Percentiles rank a stretch among this genome's conserved stretches.
phyloP scores from a whole-genome alignment of 345 rosid species.

The Bretschneidera sinensis region DNA sequence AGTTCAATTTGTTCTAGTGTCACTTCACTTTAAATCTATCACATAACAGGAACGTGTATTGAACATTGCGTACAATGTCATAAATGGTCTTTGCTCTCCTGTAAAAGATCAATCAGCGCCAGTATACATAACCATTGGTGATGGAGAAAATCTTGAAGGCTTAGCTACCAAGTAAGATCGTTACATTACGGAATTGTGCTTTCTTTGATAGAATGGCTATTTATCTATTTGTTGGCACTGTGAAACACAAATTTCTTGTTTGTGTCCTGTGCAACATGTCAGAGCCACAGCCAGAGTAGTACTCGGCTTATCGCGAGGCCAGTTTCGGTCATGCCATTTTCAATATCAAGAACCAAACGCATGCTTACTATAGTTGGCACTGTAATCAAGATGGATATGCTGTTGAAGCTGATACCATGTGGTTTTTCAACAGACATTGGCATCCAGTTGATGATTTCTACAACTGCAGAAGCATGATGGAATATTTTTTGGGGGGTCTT shows the following conservation, averaged over 20 bases:
- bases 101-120: slow-evolving; percentile 67
- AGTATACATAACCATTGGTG: slow-evolving; percentile 76
- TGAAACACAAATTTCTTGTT: slow-evolving; percentile 2
- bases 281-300: slow-evolving; percentile 81
- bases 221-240: neutral
- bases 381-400: slow-evolving; percentile 80
- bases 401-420: slow-evolving; percentile 73
- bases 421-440: slow-evolving; percentile 80
- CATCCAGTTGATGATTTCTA: slow-evolving; percentile 52
- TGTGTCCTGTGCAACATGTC: slow-evolving; percentile 53
- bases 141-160: slow-evolving; percentile 89
- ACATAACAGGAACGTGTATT: slow-evolving; percentile 80
- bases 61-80: slow-evolving; percentile 61
- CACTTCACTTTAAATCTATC: neutral
- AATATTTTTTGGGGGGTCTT: neutral
- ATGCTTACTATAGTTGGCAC: slow-evolving; percentile 78
- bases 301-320: slow-evolving; percentile 88
- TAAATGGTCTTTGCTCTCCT: slow-evolving; percentile 56
- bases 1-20: neutral
- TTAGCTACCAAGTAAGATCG: slow-evolving; percentile 55
- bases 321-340: slow-evolving; percentile 90
- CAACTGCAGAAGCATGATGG: neutral
- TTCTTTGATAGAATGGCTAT: neutral
- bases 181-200: neutral
- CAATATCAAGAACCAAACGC: slow-evolving; percentile 76